Evolutionary conservation across 1,284 basidiomycete species (phyloP), one percentile per base, ranked within the genome.

Genomic region (Microbotryum saponariae): DNA sequence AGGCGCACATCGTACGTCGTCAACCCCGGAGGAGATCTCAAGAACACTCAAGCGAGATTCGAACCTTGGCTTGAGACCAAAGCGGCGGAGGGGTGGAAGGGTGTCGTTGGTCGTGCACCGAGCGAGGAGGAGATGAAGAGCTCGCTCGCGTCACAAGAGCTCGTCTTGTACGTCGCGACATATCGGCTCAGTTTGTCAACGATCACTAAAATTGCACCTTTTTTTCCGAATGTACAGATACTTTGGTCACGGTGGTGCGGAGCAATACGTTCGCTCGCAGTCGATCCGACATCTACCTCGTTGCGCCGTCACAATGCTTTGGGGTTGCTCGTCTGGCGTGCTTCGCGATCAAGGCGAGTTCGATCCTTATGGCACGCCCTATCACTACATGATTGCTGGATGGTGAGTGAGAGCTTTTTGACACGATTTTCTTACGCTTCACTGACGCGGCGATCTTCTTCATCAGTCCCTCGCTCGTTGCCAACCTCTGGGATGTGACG

Each of bases 401-500:
- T 92, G 91, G 91, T 93, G 70, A 72, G 89, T 81, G 10, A 7
- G 7, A 16, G 1, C 8, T 29, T 55, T 16, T 6, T 29, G 7
- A 3, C 20, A 42, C 9, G 14, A 14, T 14, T 46, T 14, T 14
- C 10, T 10, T 45, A 27, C 10, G 4, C 9, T 44, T 56, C 49
- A n/a, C 31, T 58, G 18, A 45, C 14, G 10, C n/a, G 45, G 23
- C 8, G 1, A 29, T 20, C 1, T 16, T n/a, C 1, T 4, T 6
- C 14, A 61, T 18, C 70, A 93, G 91, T 67, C 94, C 96, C 6
- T 87, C 90, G 2, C 80, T 98, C 52, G 84, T 97, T 16, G 96
- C 89, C 0, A 97, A 94, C 73, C 78, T 98, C 20, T 99, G 96
- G 94, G 94, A 98, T 74, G 93, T 97, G 27, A 98, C 96, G 0